Evolutionary conservation across 169 alveolate species (phyloP).

Genomic region (Babesia sp.): DNA sequence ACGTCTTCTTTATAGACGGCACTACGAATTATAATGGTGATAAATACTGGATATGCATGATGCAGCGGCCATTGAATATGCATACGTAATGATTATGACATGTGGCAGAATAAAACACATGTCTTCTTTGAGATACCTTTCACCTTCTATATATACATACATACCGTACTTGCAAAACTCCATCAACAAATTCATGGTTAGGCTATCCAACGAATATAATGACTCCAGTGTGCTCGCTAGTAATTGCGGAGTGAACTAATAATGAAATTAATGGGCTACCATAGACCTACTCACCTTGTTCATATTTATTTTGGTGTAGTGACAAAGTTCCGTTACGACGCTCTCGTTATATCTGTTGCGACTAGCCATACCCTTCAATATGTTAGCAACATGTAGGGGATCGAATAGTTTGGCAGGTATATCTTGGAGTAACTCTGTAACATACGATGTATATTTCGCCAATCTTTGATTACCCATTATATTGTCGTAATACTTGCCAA

Average conservation of each 20-base stretch:
- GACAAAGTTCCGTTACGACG: slow-evolving; percentile 11
- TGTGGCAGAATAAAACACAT: too few relatives aligned
- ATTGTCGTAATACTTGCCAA: neutral
- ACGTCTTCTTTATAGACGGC: neutral
- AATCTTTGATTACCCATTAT: slow-evolving; percentile 17
- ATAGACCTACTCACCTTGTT: neutral
- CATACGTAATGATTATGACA: too few relatives aligned
- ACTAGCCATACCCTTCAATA: slow-evolving; percentile 7
- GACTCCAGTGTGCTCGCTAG: slow-evolving; percentile 40
- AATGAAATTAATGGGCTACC: neutral
- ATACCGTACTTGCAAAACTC: slow-evolving; percentile 32
- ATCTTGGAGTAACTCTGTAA: neutral
- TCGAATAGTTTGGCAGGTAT: neutral
- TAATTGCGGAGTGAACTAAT: slow-evolving; percentile 52
- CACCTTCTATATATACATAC: too few relatives aligned
- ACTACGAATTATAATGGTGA: too few relatives aligned
- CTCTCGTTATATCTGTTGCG: neutral
- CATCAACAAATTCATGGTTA: neutral
- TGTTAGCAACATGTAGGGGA: slow-evolving; percentile 36
- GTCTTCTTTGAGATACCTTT: too few relatives aligned
- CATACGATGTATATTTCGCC: neutral
- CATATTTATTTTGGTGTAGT: neutral
- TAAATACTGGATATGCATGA: too few relatives aligned
- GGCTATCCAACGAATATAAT: neutral
- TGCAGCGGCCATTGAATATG: too few relatives aligned